Evolutionary conservation across 208 protist genomes (phyloP), one percentile per base, ranked within the genome.

Genomic region (Herpetomonas tarakana): DNA sequence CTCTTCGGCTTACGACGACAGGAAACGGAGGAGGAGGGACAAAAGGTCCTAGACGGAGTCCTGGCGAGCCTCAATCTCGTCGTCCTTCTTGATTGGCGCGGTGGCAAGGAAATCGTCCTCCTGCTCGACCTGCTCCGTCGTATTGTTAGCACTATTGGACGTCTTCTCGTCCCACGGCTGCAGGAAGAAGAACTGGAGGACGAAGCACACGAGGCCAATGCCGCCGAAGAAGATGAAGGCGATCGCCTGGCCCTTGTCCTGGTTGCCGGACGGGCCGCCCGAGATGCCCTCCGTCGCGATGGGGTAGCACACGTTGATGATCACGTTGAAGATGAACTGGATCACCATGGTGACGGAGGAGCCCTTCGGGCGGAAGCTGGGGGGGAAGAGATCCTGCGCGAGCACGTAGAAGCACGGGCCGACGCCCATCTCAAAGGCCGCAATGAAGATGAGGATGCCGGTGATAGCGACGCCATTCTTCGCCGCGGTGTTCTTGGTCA

Each of bases 231-330:
- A 85, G 62, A 94, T 92, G 81, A 94, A 94, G 44, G 73, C 74
- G 41, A 94, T 68, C n/a, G 83, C 56, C 79, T 91, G 79, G 16
- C 88, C 88, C 77, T 94, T 94, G 63, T 94, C 79, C 76, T 88
- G 84, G 68, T 89, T 69, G 39, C 83, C 85, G 25, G 80, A 88
- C 50, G 72, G 65, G 38, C 88, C 88, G 49, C 88, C 88, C 24
- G 88, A 94, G 49, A 94, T 88, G 4, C 28, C 22, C 70, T 93
- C 77, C 24, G 72, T 82, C 41, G 82, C 76, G 55, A 91, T 89
- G 51, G 89, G 89, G 78, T 86, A 96, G 73, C 58, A 81, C 39
- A 93, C 68, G 68, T 91, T 96, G 70, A 96, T 91, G 71, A 93
- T 81, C 46, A 93, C 61, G 76, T 92, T 96, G 67, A 92, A 93